phyloP scores from a whole-genome alignment of 306 rosid species.

The Quercus aquifolioides region DNA sequence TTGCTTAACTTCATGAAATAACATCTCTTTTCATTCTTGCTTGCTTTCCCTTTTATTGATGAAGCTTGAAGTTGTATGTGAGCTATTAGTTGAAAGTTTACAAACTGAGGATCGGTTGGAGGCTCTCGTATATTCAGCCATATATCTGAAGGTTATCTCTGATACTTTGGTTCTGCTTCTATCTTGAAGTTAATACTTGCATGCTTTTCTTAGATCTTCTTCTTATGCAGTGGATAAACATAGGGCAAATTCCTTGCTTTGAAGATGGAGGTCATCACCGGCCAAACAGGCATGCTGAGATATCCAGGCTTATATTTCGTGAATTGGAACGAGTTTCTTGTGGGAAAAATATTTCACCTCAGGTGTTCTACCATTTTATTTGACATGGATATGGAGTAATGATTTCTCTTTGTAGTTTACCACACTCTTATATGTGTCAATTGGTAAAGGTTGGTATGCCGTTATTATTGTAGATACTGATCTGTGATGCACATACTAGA shows the following conservation, averaged over 20 bases:
- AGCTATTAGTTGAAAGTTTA: conserved; percentile 47
- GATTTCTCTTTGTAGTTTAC: conserved; percentile 1
- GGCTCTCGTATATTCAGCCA: conserved; percentile 79
- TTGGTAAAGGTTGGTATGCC: not conserved
- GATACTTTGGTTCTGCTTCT: not conserved
- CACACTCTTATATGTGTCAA: not conserved
- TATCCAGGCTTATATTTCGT: conserved; percentile 87
- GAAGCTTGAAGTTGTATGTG: conserved; percentile 88
- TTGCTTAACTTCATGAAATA: not conserved
- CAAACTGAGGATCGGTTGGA: conserved; percentile 56
- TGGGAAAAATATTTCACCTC: conserved; percentile 68
- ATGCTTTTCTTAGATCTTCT: conserved; percentile 27
- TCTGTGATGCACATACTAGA: not conserved
- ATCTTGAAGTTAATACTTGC: conserved; percentile 3
- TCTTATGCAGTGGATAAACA: conserved; percentile 93
- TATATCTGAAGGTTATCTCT: conserved; percentile 80
- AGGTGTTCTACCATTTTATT: conserved; percentile 45
- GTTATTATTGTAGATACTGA: not conserved
- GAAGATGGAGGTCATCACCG: conserved; percentile 98
- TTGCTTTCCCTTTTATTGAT: conserved; percentile 14
- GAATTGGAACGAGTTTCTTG: conserved; percentile 66
- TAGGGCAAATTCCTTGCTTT: conserved; percentile 94
- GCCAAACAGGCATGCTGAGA: conserved; percentile 96
- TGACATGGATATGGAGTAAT: conserved; percentile 8
- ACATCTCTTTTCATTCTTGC: not conserved